Evolutionary conservation across 352 stramenopile species (phyloP).

Genomic region (Phytophthora syringae): DNA sequence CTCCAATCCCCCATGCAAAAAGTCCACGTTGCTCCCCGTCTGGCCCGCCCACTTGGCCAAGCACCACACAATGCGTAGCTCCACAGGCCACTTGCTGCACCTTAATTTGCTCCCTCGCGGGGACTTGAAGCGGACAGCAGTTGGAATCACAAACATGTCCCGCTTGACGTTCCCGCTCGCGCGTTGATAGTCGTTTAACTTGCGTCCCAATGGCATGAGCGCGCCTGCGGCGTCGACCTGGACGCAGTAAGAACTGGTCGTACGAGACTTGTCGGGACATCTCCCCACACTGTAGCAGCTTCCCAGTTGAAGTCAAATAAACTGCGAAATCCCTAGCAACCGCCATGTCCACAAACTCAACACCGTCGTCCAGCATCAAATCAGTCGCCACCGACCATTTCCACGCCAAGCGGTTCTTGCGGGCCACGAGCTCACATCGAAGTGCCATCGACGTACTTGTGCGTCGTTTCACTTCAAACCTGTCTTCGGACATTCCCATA

Average conservation of each 20-base stretch:
- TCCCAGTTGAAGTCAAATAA: conserved; percentile 21
- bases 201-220: conserved; percentile 20
- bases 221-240: conserved; percentile 11
- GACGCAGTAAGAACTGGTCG: conserved; percentile 24
- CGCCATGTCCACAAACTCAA: conserved; percentile 19
- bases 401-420: conserved; percentile 22
- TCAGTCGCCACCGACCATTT: conserved; percentile 18
- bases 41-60: conserved; percentile 12
- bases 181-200: conserved; percentile 27
- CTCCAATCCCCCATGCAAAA: conserved; percentile 43
- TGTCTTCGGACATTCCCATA: not conserved
- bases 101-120: conserved; percentile 10
- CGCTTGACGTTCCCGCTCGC: conserved; percentile 8
- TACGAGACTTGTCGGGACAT: conserved; percentile 20
- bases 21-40: conserved; percentile 9
- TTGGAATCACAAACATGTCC: conserved; percentile 23
- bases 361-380: conserved; percentile 13
- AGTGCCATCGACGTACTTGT: conserved; percentile 17
- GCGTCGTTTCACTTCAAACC: conserved; percentile 20
- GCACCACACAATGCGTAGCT: conserved; percentile 45
- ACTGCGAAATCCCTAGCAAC: conserved; percentile 25
- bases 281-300: conserved; percentile 25
- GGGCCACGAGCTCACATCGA: conserved; percentile 21
- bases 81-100: conserved; percentile 48
- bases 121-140: conserved; percentile 12